Evolutionary conservation across 495 filamentous ascomycete genomes (phyloP).

Genomic region (Neurospora pannonica): DNA sequence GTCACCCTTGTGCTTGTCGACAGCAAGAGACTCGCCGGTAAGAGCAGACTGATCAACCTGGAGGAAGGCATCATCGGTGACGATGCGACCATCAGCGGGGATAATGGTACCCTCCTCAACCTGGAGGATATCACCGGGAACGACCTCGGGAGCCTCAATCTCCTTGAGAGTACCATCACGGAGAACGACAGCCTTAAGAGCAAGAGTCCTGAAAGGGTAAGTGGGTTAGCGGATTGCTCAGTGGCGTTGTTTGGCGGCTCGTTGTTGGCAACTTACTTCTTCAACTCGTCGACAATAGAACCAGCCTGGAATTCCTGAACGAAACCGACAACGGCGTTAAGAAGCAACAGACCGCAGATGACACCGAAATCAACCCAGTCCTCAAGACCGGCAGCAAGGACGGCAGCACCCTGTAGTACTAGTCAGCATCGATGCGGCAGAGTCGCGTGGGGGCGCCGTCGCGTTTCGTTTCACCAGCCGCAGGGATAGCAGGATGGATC

Average conservation of each 20-base stretch:
- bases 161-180: constrained; percentile 65
- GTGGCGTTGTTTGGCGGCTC: background rate
- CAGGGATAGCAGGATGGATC: constrained; percentile 1
- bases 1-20: constrained; percentile 75
- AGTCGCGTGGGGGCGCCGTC: constrained; percentile 12
- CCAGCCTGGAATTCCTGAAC: constrained; percentile 83
- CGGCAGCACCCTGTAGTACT: constrained; percentile 23
- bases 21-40: constrained; percentile 86
- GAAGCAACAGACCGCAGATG: constrained; percentile 60
- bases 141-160: constrained; percentile 67
- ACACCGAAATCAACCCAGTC: constrained; percentile 80
- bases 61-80: constrained; percentile 69
- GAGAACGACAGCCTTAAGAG: constrained; percentile 74
- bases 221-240: constrained; percentile 6
- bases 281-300: constrained; percentile 84
- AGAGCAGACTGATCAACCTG: constrained; percentile 90
- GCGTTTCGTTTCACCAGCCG: constrained; percentile 20
- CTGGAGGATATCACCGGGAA: constrained; percentile 82
- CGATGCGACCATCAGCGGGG: constrained; percentile 77
- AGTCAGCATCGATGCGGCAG: constrained; percentile 14
- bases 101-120: constrained; percentile 88
- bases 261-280: constrained; percentile 41
- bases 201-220: constrained; percentile 46
- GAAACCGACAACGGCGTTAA: constrained; percentile 83
- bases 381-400: constrained; percentile 61